A percentile compares a stretch with the other conserved stretches of the same genome.
Conservation (phyloP, 805 yeast genomes). For the Yarrowia divulgata region DNA sequence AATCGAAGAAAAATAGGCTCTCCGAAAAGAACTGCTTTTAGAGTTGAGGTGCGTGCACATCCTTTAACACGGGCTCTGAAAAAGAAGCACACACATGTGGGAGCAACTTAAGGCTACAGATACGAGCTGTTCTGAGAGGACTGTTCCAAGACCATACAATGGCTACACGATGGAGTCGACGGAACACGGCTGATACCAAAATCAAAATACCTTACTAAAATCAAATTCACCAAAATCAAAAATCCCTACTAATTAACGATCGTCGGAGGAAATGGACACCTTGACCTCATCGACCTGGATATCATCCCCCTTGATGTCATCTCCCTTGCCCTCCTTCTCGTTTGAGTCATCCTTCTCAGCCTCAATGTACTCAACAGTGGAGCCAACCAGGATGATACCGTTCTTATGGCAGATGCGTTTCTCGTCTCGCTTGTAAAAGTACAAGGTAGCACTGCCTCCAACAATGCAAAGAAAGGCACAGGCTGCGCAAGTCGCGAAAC, state of each 20-base stretch:
- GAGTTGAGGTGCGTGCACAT: slow-evolving; percentile 3
- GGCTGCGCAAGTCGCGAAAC: slow-evolving; percentile 44
- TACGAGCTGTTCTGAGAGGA: too few species aligned
- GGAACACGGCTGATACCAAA: too few species aligned
- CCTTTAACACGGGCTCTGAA: not conserved
- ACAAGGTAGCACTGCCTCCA: slow-evolving; percentile 54
- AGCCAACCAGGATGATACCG: slow-evolving; percentile 54
- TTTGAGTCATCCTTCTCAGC: not conserved
- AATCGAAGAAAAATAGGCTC: slow-evolving; percentile 21
- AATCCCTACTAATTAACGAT: not conserved
- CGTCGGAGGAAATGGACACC: not conserved
- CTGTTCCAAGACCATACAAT: too few species aligned
- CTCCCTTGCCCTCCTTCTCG: not conserved
- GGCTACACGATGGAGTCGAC: too few species aligned
- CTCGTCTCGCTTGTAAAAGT: slow-evolving; percentile 63
- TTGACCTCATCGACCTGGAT: not conserved
- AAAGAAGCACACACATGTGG: not conserved
- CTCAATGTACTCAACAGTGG: slow-evolving; percentile 24
- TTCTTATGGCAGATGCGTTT: slow-evolving; percentile 55
- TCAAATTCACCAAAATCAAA: too few species aligned
- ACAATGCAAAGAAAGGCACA: slow-evolving; percentile 40
- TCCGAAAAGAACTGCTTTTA: slow-evolving; percentile 17
- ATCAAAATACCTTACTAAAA: too few species aligned
- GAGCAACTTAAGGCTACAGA: slow-evolving; percentile 9
- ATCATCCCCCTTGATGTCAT: not conserved